Percentiles rank a stretch among this genome's conserved stretches.
Conservation (phyloP, 1,284 basidiomycete species). For the Vanrija humicola region DNA sequence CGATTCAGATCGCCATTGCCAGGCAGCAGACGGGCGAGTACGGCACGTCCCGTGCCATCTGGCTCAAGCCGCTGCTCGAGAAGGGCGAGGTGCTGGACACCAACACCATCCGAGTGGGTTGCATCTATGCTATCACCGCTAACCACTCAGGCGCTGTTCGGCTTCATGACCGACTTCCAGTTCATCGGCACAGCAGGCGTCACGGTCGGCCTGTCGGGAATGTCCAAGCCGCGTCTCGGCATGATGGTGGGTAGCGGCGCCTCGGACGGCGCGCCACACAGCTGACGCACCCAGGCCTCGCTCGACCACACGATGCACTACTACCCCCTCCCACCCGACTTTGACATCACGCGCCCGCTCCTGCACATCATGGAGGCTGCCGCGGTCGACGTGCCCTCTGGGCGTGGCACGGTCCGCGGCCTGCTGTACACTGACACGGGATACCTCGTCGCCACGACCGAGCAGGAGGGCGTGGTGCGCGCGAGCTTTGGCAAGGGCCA, state of each 20-base stretch:
- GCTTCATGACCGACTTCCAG: slow-evolving; percentile 77
- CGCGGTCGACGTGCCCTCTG: slow-evolving; percentile 57
- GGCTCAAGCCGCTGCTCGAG: slow-evolving; percentile 66
- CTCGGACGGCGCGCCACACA: neutral
- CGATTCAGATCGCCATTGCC: slow-evolving; percentile 59
- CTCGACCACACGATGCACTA: slow-evolving; percentile 82
- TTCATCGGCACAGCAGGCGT: slow-evolving; percentile 66
- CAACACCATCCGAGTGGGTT: slow-evolving; percentile 70
- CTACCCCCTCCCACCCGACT: slow-evolving; percentile 66
- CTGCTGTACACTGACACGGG: slow-evolving; percentile 71
- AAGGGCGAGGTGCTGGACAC: slow-evolving; percentile 58
- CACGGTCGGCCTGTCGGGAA: slow-evolving; percentile 61
- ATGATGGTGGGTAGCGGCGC: slow-evolving; percentile 64
- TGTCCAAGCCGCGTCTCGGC: slow-evolving; percentile 50
- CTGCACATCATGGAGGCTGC: slow-evolving; percentile 73
- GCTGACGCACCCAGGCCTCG: slow-evolving; percentile 57
- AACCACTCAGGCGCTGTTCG: slow-evolving; percentile 66
- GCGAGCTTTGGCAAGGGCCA: slow-evolving; percentile 25
- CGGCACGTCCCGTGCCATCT: slow-evolving; percentile 60
- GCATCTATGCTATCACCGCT: neutral
- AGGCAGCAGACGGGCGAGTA: slow-evolving; percentile 11
- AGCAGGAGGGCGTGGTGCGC: slow-evolving; percentile 70
- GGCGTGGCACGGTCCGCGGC: slow-evolving; percentile 70
- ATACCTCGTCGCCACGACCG: slow-evolving; percentile 67
- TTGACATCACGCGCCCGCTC: slow-evolving; percentile 74